Evolutionary conservation across 305 asterid genomes (phyloP).

Genomic region (Rubia peregrina): DNA sequence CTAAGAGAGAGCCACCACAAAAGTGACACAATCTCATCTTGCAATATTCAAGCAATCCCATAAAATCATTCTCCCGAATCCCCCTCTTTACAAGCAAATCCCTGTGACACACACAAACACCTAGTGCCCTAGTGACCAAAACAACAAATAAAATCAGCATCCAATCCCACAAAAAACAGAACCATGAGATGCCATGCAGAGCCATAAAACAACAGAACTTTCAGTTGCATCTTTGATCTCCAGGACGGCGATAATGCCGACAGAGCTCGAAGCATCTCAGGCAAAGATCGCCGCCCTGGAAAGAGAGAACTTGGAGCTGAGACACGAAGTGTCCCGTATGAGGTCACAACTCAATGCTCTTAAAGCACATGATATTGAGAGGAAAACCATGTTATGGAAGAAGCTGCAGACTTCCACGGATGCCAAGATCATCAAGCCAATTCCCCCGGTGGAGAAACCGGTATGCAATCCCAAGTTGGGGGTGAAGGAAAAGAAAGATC

Average conservation of each 20-base stretch:
- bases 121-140: background rate
- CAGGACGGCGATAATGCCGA: conserved; percentile 18
- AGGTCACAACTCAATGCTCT: conserved; percentile 21
- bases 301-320: conserved; percentile 27
- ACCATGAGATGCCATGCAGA: conserved; percentile 3
- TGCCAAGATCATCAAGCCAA: conserved; percentile 17
- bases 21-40: background rate
- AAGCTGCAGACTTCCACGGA: conserved; percentile 26
- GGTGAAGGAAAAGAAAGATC: background rate
- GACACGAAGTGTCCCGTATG: conserved; percentile 25
- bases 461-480: background rate
- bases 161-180: background rate
- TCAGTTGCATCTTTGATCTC: background rate
- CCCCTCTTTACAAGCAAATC: conserved; percentile 4
- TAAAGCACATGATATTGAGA: conserved; percentile 26
- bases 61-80: background rate
- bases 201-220: background rate
- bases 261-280: conserved; percentile 24
- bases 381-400: conserved; percentile 28
- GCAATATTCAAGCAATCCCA: conserved; percentile 12
- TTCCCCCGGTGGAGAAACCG: conserved; percentile 5
- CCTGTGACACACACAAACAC: background rate
- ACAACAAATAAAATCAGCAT: background rate
- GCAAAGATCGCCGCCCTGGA: conserved; percentile 21
- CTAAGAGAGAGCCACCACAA: conserved; percentile 17